Evolutionary conservation across 2,329 filamentous ascomycete genomes (phyloP).

Genomic region (Kalmusia sp.): DNA sequence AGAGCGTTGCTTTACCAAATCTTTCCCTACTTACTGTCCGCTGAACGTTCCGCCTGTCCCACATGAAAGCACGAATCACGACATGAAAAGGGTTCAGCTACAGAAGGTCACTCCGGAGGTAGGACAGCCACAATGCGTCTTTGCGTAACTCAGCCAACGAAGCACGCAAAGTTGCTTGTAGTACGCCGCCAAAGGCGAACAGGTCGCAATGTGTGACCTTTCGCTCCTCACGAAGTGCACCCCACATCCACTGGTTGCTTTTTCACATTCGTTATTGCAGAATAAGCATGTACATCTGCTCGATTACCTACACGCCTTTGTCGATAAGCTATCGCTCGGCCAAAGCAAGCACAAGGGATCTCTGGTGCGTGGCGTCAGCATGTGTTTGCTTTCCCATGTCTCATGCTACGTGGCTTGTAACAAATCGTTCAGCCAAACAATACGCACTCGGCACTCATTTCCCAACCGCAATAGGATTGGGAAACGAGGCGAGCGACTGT

Average conservation of each 20-base stretch:
- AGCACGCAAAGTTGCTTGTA: too few species aligned
- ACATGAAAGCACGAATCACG: neutral
- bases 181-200: too few species aligned
- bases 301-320: neutral
- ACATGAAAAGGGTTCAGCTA: neutral
- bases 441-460: constrained; percentile 1
- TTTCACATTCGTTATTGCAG: neutral
- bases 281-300: neutral
- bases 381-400: constrained; percentile 12
- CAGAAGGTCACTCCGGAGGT: constrained; percentile 5
- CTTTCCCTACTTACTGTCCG: neutral
- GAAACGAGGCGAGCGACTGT: neutral
- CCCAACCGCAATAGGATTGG: neutral
- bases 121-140: constrained; percentile 4
- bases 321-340: neutral
- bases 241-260: neutral
- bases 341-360: neutral
- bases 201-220: constrained; percentile 25
- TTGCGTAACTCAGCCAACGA: constrained; percentile 10
- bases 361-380: constrained; percentile 1
- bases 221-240: neutral
- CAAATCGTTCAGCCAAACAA: constrained; percentile 2
- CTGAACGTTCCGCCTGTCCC: neutral
- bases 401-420: constrained; percentile 1
- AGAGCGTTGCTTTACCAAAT: neutral